phyloP scores from a whole-genome alignment of 805 yeast species.

The Citeromyces nyonsensis region DNA sequence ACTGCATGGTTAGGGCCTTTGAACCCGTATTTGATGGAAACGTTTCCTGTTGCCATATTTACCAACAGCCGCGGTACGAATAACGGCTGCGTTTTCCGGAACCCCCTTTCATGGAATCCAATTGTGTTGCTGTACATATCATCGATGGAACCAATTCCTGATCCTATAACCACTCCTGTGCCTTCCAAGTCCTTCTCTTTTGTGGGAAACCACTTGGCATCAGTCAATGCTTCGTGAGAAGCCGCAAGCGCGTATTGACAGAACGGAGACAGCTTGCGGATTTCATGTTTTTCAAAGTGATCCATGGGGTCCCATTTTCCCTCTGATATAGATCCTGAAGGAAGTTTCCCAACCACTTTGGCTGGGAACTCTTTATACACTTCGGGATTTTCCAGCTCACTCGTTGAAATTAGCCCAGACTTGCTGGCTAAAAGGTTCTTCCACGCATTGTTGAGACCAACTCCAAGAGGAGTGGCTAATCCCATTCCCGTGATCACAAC shows the following conservation, averaged over 20 bases:
- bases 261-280: conserved; percentile 52
- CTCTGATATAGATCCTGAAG: conserved; percentile 13
- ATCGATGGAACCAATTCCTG: conserved; percentile 82
- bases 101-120: conserved; percentile 30
- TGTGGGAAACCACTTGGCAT: conserved; percentile 38
- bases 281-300: conserved; percentile 29
- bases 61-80: conserved; percentile 73
- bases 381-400: conserved; percentile 20
- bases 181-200: conserved; percentile 16
- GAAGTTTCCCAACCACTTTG: conserved; percentile 58
- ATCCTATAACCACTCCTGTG: conserved; percentile 77
- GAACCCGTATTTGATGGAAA: conserved; percentile 63
- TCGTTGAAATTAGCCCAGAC: conserved; percentile 48
- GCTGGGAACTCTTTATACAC: conserved; percentile 46
- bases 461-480: conserved; percentile 73
- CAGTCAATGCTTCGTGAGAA: conserved; percentile 59
- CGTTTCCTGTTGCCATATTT: conserved; percentile 91
- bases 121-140: conserved; percentile 54
- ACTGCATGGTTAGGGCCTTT: conserved; percentile 82
- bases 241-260: conserved; percentile 72
- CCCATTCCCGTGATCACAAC: conserved; percentile 94
- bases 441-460: conserved; percentile 45
- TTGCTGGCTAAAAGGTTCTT: conserved; percentile 26
- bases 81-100: conserved; percentile 66
- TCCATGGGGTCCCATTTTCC: conserved; percentile 37